Conservation (phyloP, 2,329 filamentous ascomycete genomes). For the Talaromyces sp. region DNA sequence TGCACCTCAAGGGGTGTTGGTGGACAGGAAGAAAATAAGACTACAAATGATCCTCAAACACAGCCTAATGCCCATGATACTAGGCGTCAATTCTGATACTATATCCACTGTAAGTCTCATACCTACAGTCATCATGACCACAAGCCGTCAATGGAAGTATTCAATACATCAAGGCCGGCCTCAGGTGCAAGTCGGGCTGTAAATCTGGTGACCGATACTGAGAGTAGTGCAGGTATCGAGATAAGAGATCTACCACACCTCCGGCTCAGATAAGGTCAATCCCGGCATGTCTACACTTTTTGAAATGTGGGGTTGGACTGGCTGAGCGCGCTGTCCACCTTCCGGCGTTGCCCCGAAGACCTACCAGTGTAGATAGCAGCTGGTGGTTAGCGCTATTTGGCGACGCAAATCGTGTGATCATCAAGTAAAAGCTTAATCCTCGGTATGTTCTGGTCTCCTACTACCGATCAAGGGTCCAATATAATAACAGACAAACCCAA, state of each 20-base stretch:
- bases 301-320: no score
- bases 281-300: neutral
- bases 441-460: no score
- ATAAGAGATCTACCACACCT: neutral
- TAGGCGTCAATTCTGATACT: neutral
- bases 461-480: no score
- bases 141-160: neutral
- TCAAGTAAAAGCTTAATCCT: no score
- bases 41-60: neutral
- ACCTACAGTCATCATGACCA: neutral
- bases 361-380: no score
- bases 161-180: neutral
- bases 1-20: neutral
- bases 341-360: neutral
- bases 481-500: no score
- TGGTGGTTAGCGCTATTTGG: no score
- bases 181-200: neutral
- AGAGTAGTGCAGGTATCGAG: neutral
- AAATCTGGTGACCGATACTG: neutral
- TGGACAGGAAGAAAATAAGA: neutral
- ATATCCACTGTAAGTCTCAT: neutral
- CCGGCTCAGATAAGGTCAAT: neutral
- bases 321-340: neutral
- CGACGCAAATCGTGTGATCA: no score
- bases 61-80: neutral